Evolutionary conservation across 164 flowering plant species (phyloP).

Genomic region (Hamamelis virginiana): DNA sequence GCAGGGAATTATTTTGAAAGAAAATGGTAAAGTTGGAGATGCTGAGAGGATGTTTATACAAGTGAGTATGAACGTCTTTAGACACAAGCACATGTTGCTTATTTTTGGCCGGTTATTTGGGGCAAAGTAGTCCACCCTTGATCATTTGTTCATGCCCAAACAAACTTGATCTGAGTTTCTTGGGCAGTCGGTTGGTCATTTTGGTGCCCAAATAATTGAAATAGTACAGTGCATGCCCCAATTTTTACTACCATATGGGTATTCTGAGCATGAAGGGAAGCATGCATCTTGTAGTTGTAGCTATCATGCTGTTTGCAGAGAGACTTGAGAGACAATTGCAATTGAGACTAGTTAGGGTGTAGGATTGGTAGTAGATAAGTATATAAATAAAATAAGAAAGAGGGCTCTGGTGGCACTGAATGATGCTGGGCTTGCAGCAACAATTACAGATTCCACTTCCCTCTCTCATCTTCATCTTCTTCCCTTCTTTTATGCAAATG

Average conservation of each 20-base stretch:
- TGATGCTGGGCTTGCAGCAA: no score
- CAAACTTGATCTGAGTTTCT: not conserved
- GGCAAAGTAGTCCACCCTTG: not conserved
- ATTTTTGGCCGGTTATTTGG: no score
- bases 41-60: conserved; percentile 99
- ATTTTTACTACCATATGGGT: not conserved
- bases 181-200: not conserved
- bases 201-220: not conserved
- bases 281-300: no score
- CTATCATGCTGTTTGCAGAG: no score
- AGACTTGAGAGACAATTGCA: no score
- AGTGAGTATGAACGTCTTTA: conserved; percentile 41
- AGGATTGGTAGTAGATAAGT: no score
- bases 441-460: no score
- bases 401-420: no score
- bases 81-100: not conserved
- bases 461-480: no score
- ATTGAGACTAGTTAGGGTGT: no score
- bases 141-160: not conserved
- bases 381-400: no score
- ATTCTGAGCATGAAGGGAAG: not conserved
- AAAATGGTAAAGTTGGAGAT: conserved; percentile 77
- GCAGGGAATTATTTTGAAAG: conserved; percentile 91
- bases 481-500: no score
- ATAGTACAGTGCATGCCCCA: not conserved